Evolutionary conservation across 1,139 yeast genomes (phyloP).

Genomic region (Williopsis jadinii): DNA sequence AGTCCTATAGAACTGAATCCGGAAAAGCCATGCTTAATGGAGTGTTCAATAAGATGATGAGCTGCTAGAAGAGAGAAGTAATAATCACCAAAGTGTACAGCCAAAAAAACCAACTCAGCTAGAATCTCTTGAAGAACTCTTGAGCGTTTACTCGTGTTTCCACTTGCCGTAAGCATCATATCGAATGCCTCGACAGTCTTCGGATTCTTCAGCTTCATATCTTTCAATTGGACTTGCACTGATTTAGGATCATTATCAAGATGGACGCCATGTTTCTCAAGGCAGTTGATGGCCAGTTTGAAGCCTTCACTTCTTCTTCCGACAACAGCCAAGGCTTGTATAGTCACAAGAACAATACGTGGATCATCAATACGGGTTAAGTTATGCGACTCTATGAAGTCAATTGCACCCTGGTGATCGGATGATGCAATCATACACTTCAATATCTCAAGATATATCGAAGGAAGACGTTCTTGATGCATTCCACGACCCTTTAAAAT

Average conservation of each 20-base stretch:
- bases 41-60: constrained; percentile 24
- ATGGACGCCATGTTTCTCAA: constrained; percentile 27
- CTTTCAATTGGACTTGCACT: constrained; percentile 23
- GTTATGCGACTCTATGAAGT: constrained; percentile 10
- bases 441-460: constrained; percentile 11
- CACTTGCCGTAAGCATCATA: constrained; percentile 25
- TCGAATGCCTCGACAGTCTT: constrained; percentile 38
- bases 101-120: constrained; percentile 33
- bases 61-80: constrained; percentile 22
- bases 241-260: constrained; percentile 24
- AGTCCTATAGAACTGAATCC: constrained; percentile 27
- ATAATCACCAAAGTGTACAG: constrained; percentile 19
- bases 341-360: constrained; percentile 25
- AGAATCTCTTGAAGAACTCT: constrained; percentile 37
- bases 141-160: constrained; percentile 27
- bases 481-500: constrained; percentile 3
- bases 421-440: constrained; percentile 10
- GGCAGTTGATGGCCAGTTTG: constrained; percentile 30
- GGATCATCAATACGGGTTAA: constrained; percentile 11
- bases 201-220: constrained; percentile 31
- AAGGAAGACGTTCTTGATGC: constrained; percentile 1
- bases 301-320: constrained; percentile 32
- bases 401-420: constrained; percentile 7
- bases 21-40: constrained; percentile 28
- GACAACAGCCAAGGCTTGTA: constrained; percentile 35